Percentiles rank a stretch among this genome's conserved stretches.
phyloP scores from a whole-genome alignment of 345 rosid genomes.

The Rhodamnia argentea region DNA sequence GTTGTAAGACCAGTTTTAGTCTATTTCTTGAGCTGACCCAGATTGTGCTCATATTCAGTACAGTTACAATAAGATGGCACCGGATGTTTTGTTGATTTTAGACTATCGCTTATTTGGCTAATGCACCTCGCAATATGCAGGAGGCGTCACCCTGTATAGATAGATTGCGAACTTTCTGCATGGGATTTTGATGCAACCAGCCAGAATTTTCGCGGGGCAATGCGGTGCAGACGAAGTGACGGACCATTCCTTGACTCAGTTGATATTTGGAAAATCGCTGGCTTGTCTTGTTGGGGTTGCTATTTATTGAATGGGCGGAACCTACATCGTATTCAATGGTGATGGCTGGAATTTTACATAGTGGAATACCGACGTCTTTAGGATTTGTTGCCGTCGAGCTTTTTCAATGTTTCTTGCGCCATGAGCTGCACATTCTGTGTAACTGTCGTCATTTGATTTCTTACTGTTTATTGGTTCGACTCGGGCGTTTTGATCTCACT shows the following conservation, averaged over 20 bases:
- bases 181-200: neutral
- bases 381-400: neutral
- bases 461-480: neutral
- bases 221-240: neutral
- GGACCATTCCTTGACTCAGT: neutral
- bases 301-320: neutral
- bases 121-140: conserved; percentile 28
- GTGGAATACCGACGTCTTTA: neutral
- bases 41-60: neutral
- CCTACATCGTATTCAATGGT: neutral
- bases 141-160: conserved; percentile 59
- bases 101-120: neutral
- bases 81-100: neutral
- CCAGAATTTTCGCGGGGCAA: neutral
- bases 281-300: neutral
- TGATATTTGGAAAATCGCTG: neutral
- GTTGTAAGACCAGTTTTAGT: neutral
- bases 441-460: neutral
- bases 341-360: neutral
- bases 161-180: neutral
- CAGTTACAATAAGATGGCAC: neutral
- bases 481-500: neutral
- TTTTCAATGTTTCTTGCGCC: neutral
- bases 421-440: neutral
- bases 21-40: neutral